Evolutionary conservation across 805 yeast genomes (phyloP), one percentile per base, ranked within the genome.

Genomic region (Kuraishia piskuri): DNA sequence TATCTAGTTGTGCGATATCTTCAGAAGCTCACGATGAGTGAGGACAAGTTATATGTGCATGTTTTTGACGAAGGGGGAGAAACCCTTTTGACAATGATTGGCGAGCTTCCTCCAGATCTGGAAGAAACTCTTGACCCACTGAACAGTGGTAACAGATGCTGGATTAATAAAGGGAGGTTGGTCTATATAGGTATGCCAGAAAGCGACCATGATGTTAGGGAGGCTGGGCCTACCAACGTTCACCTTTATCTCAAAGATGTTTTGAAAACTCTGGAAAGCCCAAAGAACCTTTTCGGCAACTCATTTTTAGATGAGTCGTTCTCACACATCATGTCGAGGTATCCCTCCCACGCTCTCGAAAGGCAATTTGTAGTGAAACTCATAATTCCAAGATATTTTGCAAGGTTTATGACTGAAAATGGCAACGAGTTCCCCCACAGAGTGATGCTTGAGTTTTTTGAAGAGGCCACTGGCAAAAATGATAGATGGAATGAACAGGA

Each of bases 21-120:
- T 5, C 67, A 64, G 54, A 63, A 69, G 2, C 67, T 78, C 52
- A 57, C 66, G 1, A 55, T 61, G 3, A 52, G 64, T 24, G 56
- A 59, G 48, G 48, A 54, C 10, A 75, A 72, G 53, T 52, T 79
- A 2, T 78, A 68, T 59, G 69, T 80, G 3, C 78, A 74, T 45
- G 56, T 71, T 1, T 68, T 70, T 55, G 88, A 83, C 59, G 72
- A 75, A 1, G 85, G 79, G 49, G 80, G 83, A 7, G 89, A 84
- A 54, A 75, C 78, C 49, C 51, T 83, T 9, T 61, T 84, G 48
- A 71, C 78, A 8, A 84, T 80, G 55, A 72, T 77, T 1, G 69
- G 75, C 40, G 77, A 80, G 2, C 53, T 57, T 1, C 54, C 81
- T 1, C 82, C 83, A 0, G 59, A 57, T 9, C 14, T 31, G 17